A percentile compares a stretch with the other conserved stretches of the same genome.
Conservation (phyloP, 108 stramenopile species). For the Cyclotella atomus region DNA sequence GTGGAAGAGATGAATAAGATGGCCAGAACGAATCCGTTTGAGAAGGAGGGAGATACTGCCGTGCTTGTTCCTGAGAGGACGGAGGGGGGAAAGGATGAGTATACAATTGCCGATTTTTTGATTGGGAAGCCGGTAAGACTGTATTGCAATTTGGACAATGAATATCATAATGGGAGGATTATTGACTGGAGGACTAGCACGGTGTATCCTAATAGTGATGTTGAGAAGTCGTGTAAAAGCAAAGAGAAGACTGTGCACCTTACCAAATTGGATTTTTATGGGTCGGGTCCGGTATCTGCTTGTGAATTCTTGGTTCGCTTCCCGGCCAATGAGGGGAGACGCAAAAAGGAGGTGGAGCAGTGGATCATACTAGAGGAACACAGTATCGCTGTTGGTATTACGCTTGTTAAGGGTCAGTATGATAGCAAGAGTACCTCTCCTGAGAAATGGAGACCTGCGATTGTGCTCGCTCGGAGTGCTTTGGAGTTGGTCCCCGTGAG, state of each 20-base stretch:
- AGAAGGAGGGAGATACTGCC: neutral
- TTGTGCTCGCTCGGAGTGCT: conserved; percentile 60
- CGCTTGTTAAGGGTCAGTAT: conserved; percentile 52
- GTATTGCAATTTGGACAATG: conserved; percentile 67
- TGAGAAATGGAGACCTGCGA: conserved; percentile 60
- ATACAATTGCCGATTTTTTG: conserved; percentile 50
- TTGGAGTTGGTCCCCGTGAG: conserved; percentile 67
- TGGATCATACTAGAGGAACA: conserved; percentile 88
- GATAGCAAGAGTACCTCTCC: neutral
- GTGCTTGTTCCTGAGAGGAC: neutral
- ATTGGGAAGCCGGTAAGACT: conserved; percentile 68
- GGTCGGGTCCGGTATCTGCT: conserved; percentile 33
- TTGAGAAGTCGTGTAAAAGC: neutral
- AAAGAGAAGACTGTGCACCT: conserved; percentile 18
- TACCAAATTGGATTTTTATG: conserved; percentile 43
- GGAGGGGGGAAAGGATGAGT: neutral
- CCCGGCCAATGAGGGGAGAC: conserved; percentile 56
- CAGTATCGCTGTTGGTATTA: conserved; percentile 59
- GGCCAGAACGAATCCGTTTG: conserved; percentile 14
- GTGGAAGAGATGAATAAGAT: conserved; percentile 31
- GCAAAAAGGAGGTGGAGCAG: conserved; percentile 59
- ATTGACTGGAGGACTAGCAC: conserved; percentile 52
- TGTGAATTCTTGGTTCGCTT: conserved; percentile 79
- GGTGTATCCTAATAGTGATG: neutral
- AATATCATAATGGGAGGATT: conserved; percentile 80